Evolutionary conservation across 2,329 filamentous ascomycete species (phyloP).

Genomic region (Colletotrichum tropicicola): DNA sequence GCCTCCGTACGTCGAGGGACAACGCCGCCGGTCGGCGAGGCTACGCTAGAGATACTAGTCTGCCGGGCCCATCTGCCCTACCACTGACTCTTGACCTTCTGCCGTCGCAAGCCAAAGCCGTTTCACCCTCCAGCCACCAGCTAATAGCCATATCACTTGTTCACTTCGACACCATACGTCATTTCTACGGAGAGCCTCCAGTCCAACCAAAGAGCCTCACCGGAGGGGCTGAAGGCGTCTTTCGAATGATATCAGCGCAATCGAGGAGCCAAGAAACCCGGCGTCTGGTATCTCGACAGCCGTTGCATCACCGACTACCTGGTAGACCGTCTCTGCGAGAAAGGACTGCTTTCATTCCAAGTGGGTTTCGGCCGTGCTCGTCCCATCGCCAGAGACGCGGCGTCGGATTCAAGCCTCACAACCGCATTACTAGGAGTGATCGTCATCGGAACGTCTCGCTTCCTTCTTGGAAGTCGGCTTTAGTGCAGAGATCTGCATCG

Average conservation of each 20-base stretch:
- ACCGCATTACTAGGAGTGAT: not conserved
- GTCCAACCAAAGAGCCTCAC: too few relatives aligned
- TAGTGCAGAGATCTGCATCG: not conserved
- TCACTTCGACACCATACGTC: not conserved
- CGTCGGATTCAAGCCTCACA: not conserved
- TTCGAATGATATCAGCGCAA: too few relatives aligned
- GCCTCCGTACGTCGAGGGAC: too few relatives aligned
- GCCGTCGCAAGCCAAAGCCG: not conserved
- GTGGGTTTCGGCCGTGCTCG: too few relatives aligned
- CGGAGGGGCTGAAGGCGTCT: too few relatives aligned
- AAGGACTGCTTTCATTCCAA: not conserved
- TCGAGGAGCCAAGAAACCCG: too few relatives aligned
- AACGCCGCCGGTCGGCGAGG: not conserved
- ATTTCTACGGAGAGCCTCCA: too few relatives aligned
- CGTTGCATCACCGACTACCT: too few relatives aligned
- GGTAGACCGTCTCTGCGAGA: not conserved
- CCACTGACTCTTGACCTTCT: too few relatives aligned
- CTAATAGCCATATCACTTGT: not conserved
- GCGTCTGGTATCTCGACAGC: too few relatives aligned
- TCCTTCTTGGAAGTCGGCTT: not conserved
- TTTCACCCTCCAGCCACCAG: not conserved
- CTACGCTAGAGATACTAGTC: not conserved
- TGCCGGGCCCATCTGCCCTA: not conserved
- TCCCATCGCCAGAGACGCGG: not conserved
- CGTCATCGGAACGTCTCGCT: not conserved